Conservation (phyloP, 805 yeast species). For the Jamesozyma gamospora region DNA sequence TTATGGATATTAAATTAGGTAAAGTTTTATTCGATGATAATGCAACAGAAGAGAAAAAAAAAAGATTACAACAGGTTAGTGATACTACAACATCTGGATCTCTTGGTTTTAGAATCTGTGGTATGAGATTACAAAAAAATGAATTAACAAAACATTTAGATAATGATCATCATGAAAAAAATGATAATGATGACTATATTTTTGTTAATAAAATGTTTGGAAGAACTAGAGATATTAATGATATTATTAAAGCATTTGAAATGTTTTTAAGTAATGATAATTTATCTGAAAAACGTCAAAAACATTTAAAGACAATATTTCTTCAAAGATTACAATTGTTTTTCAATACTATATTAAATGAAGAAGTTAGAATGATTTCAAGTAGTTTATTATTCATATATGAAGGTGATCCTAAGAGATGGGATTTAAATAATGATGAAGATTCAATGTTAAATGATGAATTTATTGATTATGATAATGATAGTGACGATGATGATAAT, state of each 20-base stretch:
- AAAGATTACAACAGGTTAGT: constrained; percentile 55
- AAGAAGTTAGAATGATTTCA: constrained; percentile 57
- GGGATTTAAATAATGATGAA: constrained; percentile 36
- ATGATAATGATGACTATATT: constrained; percentile 35
- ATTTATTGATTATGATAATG: constrained; percentile 28
- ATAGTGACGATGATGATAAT: constrained; percentile 25
- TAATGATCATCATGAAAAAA: constrained; percentile 5
- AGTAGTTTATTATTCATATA: constrained; percentile 64
- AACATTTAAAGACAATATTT: constrained; percentile 37
- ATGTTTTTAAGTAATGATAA: constrained; percentile 35
- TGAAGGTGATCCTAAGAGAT: constrained; percentile 54
- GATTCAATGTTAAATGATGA: constrained; percentile 34
- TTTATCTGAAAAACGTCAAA: constrained; percentile 27
- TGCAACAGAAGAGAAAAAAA: constrained; percentile 49
- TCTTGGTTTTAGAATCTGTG: constrained; percentile 71
- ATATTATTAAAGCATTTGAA: constrained; percentile 37
- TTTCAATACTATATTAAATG: constrained; percentile 50
- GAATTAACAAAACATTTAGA: constrained; percentile 12
- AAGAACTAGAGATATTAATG: constrained; percentile 39
- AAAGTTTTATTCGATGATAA: constrained; percentile 52
- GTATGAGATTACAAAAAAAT: constrained; percentile 52
- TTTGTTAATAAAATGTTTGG: constrained; percentile 65
- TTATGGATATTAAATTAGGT: constrained; percentile 82
- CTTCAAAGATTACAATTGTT: constrained; percentile 53
- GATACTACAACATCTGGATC: constrained; percentile 70